Evolutionary conservation across 2,329 filamentous ascomycete species (phyloP), one percentile per base, ranked within the genome.

Genomic region (Arthrobotrys sphaeroides): DNA sequence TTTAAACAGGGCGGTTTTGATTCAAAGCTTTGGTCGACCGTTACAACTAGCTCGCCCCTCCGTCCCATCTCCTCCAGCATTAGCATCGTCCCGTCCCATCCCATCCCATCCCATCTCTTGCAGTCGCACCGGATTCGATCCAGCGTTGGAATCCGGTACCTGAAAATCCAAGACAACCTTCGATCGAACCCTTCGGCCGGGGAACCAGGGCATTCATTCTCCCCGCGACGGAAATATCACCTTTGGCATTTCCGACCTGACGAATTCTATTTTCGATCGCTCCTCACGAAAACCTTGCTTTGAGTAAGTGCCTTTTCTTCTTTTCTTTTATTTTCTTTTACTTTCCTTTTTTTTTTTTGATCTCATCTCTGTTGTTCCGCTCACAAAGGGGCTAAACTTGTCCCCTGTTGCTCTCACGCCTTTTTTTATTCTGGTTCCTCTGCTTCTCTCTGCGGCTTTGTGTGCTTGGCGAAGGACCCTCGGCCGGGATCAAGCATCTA

Each of bases 91-190:
- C 64, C n/a, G 6, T 31, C 22, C 38, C 28, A 16, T 49, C 51
- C 45, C 47, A 18, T 33, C 47, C 64, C n/a, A 13, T 31, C 22
- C 38, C 28, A 16, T 49, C 51, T 36, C 31, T 38, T 18, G 20
- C 26, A 59, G 49, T 65, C 16, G 47, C 49, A 57, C 67, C 70
- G 55, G 51, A 73, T 67, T 73, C 51, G 43, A 57, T 12, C 62
- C 47, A 43, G 45, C 33, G 28, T 18, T 60, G 72, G 72, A 75
- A 75, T 75, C 45, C 57, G 45, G 68, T 68, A 64, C 70, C 72
- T 69, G 55, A 49, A n/a, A 40, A 69, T 62, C 72, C 72, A 66
- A 69, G 57, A 75, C 64, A 64, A 42, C 26, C 6, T 36, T 12
- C 28, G 43, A 33, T 31, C 38, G 4, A 10, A 13, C 12, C 55